Evolutionary conservation across 1,284 basidiomycete species (phyloP).

Genomic region (Papiliotrema laurentii): DNA sequence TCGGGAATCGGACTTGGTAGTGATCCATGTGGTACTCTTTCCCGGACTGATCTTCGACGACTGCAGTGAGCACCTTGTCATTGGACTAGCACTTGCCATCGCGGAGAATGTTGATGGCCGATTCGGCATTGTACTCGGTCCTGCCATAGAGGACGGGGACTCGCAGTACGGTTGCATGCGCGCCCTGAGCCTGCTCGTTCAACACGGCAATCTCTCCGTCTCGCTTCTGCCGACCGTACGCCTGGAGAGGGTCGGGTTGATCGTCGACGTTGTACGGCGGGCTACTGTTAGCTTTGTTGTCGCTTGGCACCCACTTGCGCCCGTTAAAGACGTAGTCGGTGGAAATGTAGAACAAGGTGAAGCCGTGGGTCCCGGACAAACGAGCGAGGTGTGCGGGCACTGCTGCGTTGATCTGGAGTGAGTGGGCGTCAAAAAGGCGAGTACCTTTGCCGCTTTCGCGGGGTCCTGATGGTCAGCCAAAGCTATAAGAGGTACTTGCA

Average conservation of each 20-base stretch:
- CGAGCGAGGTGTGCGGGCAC: slow-evolving; percentile 47
- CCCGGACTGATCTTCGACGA: slow-evolving; percentile 49
- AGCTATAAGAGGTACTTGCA: slow-evolving; percentile 10
- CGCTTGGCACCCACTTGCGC: slow-evolving; percentile 23
- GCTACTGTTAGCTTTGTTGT: slow-evolving; percentile 13
- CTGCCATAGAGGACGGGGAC: slow-evolving; percentile 51
- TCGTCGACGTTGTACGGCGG: slow-evolving; percentile 51
- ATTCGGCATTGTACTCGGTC: slow-evolving; percentile 48
- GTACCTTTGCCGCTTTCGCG: slow-evolving; percentile 42
- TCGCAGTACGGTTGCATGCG: slow-evolving; percentile 42
- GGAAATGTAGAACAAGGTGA: slow-evolving; percentile 52
- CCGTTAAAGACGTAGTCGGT: slow-evolving; percentile 50
- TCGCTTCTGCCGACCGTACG: slow-evolving; percentile 49
- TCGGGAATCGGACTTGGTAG: slow-evolving; percentile 51
- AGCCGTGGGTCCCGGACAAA: slow-evolving; percentile 31
- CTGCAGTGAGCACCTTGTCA: slow-evolving; percentile 13
- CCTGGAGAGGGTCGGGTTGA: slow-evolving; percentile 50
- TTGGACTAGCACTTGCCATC: slow-evolving; percentile 32
- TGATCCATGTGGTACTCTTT: slow-evolving; percentile 50
- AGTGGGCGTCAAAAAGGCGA: not conserved
- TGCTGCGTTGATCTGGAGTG: slow-evolving; percentile 47
- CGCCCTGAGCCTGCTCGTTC: slow-evolving; percentile 26
- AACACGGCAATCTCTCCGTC: slow-evolving; percentile 40
- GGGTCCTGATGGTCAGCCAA: slow-evolving; percentile 41
- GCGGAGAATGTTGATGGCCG: slow-evolving; percentile 50